Base-by-base conservation (phyloP, 805 yeast genomes). In the Scheffersomyces coipomensis region DNA sequence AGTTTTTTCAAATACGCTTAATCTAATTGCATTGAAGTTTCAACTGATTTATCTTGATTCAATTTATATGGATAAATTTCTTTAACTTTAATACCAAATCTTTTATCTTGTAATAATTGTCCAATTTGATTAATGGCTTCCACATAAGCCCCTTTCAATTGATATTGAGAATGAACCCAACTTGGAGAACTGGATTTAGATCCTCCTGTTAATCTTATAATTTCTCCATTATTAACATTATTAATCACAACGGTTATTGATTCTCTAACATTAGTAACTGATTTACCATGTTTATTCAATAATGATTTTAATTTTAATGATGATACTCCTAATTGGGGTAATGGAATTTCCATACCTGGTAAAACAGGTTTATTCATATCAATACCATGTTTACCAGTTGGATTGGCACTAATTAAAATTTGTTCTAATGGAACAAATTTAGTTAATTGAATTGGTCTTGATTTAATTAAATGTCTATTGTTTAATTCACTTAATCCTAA, bases 171-270 rank as follows among this genome's bases (percentile, higher is more conserved):
- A 58, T 90, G 97, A 32, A 86, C 84, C 93, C 95, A 93, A 49
- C 88, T 79, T 51, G 97, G 90, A 43, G 76, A 74, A 38, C 81
- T 74, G 19, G 83, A 72, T 51, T 75, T 72, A 27, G 70, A 60
- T 34, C 96, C 96, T 34, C 97, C 97, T 19, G 91, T 79, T 47
- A 91, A 73, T 58, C 96, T 78, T 40, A 90, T 62, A 13, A 85
- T 67, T 60, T 86, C 93, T 35, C 68, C 68, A 29, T 60, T 53
- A 43, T 68, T 60, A 13, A 13, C 18, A 40, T 56, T 52, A 33
- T 71, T 62, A 17, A 67, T 62, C 3, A 68, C 53, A 35, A 93
- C 78, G 4, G 98, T 89, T 32, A 86, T 69, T 45, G 81, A 73
- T 62, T 86, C 95, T 59, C 96, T 81, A 19, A 83, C 62, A 15